Evolutionary conservation across 768 basidiomycete genomes (phyloP), one percentile per base, ranked within the genome.

Genomic region (Lepiota venenata): DNA sequence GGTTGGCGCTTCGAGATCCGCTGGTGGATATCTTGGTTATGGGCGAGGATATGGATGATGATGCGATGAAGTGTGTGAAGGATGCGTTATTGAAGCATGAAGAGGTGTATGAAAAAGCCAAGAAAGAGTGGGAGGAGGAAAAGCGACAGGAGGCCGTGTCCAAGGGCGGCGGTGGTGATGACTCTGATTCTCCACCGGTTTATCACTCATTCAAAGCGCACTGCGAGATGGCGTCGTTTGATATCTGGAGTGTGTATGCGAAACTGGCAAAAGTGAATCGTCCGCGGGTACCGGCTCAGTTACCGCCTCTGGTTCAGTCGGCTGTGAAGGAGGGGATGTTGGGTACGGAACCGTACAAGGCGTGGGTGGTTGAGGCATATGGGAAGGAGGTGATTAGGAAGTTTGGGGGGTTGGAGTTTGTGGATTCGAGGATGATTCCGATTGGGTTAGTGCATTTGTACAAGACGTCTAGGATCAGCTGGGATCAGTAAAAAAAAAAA

Each of bases 401-500:
- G 46, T 77, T 74, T 61, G 74, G 74, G 1, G 63, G 69, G 25
- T 55, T 74, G 53, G 69, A 73, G 20, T 65, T 69, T 12, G 74
- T 77, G 7, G 73, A 77, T 59, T 61, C 71, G 3, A 66, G 63
- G 29, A 52, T 73, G 58, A 73, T 76, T 50, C 75, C 74, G 36
- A 64, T 73, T 21, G 72, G 71, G n/a, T 70, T 77, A 68, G 68
- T 74, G 21, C 63, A 72, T 45, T 54, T 74, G 41, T 74, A 71
- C 63, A 71, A 65, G 58, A 63, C 61, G 2, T 68, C 70, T 47
- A 64, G 65, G 55, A 66, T 70, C 43, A 64, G 65, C 53, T 58
- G 68, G 62, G 71, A 70, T 44, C 59, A 69, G 60, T 73, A 59
- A 59, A n/a, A n/a, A n/a, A n/a, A n/a, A n/a, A n/a, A n/a, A n/a